Conservation (phyloP, 2,329 filamentous ascomycete genomes). For the Didymella lethalis region DNA sequence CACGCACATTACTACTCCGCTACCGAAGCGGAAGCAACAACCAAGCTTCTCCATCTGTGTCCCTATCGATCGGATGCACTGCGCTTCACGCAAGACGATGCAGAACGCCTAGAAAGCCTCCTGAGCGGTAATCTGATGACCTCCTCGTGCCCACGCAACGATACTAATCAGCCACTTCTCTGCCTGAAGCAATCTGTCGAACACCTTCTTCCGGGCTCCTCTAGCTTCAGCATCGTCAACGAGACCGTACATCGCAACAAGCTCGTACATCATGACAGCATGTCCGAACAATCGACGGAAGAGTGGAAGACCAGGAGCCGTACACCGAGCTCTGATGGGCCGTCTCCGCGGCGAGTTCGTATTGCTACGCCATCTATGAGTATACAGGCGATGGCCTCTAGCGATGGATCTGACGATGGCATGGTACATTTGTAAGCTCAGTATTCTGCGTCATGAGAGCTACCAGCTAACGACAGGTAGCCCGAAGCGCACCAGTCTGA, state of each 20-base stretch:
- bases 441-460: neutral
- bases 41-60: neutral
- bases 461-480: neutral
- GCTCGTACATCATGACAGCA: neutral
- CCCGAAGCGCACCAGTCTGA: neutral
- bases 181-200: neutral
- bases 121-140: neutral
- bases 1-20: constrained; percentile 14
- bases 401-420: neutral
- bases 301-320: constrained; percentile 13
- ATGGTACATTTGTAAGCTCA: neutral
- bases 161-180: constrained; percentile 7
- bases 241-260: constrained; percentile 7
- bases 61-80: neutral
- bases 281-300: constrained; percentile 1
- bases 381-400: neutral
- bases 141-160: constrained; percentile 1
- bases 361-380: neutral
- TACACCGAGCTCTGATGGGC: constrained; percentile 17
- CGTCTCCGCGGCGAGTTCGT: constrained; percentile 1
- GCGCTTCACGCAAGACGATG: constrained; percentile 3
- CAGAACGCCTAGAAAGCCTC: neutral
- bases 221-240: constrained; percentile 1
- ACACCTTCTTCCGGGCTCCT: neutral
- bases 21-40: constrained; percentile 8